Percentiles rank a stretch among this genome's conserved stretches.
phyloP scores from a whole-genome alignment of 108 stramenopile genomes.

The Chaetoceros tenuissimus region DNA sequence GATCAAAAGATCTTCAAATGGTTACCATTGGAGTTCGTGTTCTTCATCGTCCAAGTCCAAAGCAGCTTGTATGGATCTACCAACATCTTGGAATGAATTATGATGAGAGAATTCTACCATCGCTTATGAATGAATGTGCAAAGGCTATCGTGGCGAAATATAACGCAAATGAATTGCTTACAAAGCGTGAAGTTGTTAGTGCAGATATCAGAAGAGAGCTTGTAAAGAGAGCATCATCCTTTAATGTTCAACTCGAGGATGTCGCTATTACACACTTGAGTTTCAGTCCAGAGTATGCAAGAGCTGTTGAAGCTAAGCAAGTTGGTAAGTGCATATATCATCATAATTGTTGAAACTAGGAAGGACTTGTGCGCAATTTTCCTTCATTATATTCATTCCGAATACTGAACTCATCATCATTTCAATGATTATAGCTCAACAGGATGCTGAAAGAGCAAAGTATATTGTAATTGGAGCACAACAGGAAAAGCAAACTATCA shows the following conservation, averaged over 20 bases:
- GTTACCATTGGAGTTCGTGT: constrained; percentile 99
- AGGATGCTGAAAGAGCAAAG: constrained; percentile 98
- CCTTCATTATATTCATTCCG: constrained; percentile 5
- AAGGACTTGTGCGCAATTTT: too few relatives aligned
- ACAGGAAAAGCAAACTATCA: constrained; percentile 98
- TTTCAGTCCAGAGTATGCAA: constrained; percentile 98
- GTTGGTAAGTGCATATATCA: constrained; percentile 45
- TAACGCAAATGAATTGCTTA: constrained; percentile 98
- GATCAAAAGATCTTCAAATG: constrained; percentile 99
- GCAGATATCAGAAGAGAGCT: constrained; percentile 78
- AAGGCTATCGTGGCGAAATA: constrained; percentile 98
- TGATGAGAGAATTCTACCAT: constrained; percentile 97
- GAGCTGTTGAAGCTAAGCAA: constrained; percentile 99
- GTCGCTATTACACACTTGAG: constrained; percentile 97
- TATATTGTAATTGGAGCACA: constrained; percentile 96
- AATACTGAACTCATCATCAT: not conserved
- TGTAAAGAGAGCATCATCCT: constrained; percentile 68
- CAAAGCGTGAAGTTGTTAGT: constrained; percentile 95
- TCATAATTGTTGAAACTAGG: not conserved
- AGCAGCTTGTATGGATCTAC: constrained; percentile 91
- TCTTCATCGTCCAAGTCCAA: constrained; percentile 88
- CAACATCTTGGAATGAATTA: constrained; percentile 91
- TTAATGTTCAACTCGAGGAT: constrained; percentile 91
- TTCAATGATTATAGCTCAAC: constrained; percentile 64
- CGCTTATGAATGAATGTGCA: constrained; percentile 99